A percentile compares a stretch with the other conserved stretches of the same genome.
These are phyloP conservation scores for Colletotrichum sojae DNA, from an alignment of 2,329 filamentous ascomycete species.

Conservation along the genomic window DNA sequence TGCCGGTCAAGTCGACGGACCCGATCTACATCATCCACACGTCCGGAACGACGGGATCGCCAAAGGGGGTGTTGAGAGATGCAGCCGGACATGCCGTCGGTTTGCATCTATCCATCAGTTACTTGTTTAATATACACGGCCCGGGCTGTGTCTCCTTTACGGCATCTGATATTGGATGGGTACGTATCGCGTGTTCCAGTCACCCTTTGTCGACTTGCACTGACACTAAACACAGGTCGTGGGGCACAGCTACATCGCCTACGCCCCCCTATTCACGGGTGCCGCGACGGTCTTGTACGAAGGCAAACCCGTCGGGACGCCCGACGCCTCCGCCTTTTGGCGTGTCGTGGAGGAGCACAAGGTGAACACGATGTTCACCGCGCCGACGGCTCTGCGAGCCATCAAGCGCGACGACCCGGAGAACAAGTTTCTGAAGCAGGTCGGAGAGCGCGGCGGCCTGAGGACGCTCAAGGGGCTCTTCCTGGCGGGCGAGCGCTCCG, in stretches of 20 bases:
- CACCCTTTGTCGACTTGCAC: not conserved
- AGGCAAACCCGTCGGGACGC: slow-evolving; percentile 93
- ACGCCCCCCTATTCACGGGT: slow-evolving; percentile 87
- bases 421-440: slow-evolving; percentile 73
- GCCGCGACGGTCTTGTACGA: slow-evolving; percentile 92
- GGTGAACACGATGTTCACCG: slow-evolving; percentile 88
- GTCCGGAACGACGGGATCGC: slow-evolving; percentile 84
- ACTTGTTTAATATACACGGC: slow-evolving; percentile 85
- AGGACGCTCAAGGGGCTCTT: slow-evolving; percentile 81
- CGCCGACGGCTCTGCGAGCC: slow-evolving; percentile 87
- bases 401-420: slow-evolving; percentile 89
- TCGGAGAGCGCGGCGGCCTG: slow-evolving; percentile 80
- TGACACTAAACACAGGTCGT: slow-evolving; percentile 57
- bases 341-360: slow-evolving; percentile 86
- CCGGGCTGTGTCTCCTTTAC: slow-evolving; percentile 83
- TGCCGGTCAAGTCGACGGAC: slow-evolving; percentile 84
- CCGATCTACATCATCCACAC: slow-evolving; percentile 94
- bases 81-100: slow-evolving; percentile 91
- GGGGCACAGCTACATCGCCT: slow-evolving; percentile 84
- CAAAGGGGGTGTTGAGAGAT: slow-evolving; percentile 87
- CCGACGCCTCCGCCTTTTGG: slow-evolving; percentile 91
- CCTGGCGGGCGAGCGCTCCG: slow-evolving; percentile 89
- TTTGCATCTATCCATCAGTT: slow-evolving; percentile 84
- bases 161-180: slow-evolving; percentile 93
- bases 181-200: slow-evolving; percentile 33